Evolutionary conservation across 306 rosid species (phyloP).

Genomic region (Sesbania bispinosa): DNA sequence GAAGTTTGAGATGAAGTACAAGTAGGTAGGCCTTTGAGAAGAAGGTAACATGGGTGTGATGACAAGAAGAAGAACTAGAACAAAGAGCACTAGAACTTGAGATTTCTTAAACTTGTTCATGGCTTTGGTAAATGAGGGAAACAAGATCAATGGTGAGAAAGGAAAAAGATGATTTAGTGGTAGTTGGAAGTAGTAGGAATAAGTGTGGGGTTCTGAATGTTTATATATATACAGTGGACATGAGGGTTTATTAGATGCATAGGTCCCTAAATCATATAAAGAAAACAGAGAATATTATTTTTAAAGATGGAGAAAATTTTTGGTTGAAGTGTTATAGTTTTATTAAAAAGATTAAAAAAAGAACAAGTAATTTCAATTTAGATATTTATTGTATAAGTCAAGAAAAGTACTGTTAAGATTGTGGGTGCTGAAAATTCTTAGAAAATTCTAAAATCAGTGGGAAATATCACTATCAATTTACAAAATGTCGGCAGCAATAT

Average conservation of each 20-base stretch:
- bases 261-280: too few species aligned
- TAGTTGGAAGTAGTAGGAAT: slow-evolving; percentile 25
- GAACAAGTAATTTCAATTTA: too few species aligned
- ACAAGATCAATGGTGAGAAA: neutral
- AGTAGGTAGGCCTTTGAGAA: slow-evolving; percentile 48
- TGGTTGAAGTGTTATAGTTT: too few species aligned
- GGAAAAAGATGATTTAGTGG: slow-evolving; percentile 19
- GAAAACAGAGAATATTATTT: too few species aligned
- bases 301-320: too few species aligned
- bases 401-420: slow-evolving; percentile 1
- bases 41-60: slow-evolving; percentile 63
- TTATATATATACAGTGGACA: slow-evolving; percentile 20
- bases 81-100: slow-evolving; percentile 47
- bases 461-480: neutral
- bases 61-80: slow-evolving; percentile 47
- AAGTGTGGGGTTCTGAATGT: slow-evolving; percentile 10
- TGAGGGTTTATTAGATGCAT: neutral
- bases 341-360: too few species aligned
- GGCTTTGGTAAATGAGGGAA: slow-evolving; percentile 18
- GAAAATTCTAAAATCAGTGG: slow-evolving; percentile 9
- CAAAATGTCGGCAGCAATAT: neutral
- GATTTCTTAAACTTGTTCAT: slow-evolving; percentile 50
- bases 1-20: slow-evolving; percentile 60
- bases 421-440: slow-evolving; percentile 14
- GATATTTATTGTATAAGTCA: neutral